Evolutionary conservation across 108 stramenopile species (phyloP), one percentile per base, ranked within the genome.

Genomic region (Cyclotella atomus): DNA sequence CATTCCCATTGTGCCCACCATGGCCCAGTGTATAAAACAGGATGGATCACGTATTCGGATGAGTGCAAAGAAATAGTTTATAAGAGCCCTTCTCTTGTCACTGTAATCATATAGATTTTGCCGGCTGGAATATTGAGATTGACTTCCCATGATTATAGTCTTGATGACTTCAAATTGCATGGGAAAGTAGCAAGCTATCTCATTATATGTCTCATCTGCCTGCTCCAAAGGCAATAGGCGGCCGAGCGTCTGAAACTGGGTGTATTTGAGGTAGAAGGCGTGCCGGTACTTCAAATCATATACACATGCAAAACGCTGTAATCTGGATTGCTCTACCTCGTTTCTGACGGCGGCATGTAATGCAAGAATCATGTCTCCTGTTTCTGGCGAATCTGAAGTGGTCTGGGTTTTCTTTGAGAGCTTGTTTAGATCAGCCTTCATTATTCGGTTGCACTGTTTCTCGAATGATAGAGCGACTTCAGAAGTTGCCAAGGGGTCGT

Each of bases 1-100:
- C 36, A 60, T 60, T 6, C 34, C 32, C 33, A 60, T 21, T 9
- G 59, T 60, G 5, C 59, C 59, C 14, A 60, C 20, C 59, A 60
- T 60, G 16, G 59, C 59, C 59, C 59, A 60, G n/a, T 60, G 59
- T 20, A 60, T 19, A 4, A 60, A 20, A 2, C 2, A 38, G 25
- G 33, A 5, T 3, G 35, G 33, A 21, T 60, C 59, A n/a, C 59
- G 6, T 2, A 60, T 19, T 38, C 59, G 34, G 15, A 35, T 38
- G 2, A 60, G 7, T 7, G 59, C 6, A 21, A 60, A 20, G 59
- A 60, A 60, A 20, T 49, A 49, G n/a, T 49, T 49, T 4, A 19
- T 49, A 17, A 49, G n/a, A 12, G 4, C 4, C 4, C 47, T 12
- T 19, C n/a, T 49, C 10, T 19, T 12, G 12, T 41, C 38, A 41